These are phyloP conservation scores for Lagenidium sp. DNA, from an alignment of 352 stramenopile species.

Conservation along the genomic window DNA sequence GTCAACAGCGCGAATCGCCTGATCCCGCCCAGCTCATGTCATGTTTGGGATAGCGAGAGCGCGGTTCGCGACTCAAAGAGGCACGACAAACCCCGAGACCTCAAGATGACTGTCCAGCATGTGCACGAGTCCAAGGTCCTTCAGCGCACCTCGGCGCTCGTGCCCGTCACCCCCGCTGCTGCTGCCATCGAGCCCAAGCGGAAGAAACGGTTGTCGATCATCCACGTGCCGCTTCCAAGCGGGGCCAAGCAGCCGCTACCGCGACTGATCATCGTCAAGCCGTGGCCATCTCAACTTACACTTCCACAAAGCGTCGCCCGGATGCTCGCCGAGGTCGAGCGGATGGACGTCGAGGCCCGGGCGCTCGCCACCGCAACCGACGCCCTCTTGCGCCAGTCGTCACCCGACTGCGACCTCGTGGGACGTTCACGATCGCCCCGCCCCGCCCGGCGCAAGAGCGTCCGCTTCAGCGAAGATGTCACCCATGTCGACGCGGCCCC, in stretches of 20 bases:
- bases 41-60: no score
- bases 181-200: no score
- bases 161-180: background rate
- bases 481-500: constrained; percentile 2
- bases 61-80: no score
- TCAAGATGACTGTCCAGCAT: no score
- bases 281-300: constrained; percentile 9
- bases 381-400: constrained; percentile 9
- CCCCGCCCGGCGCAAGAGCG: constrained; percentile 3
- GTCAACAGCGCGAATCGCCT: no score
- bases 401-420: no score
- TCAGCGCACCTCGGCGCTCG: background rate
- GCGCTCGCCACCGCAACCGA: constrained; percentile 11
- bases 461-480: constrained; percentile 7
- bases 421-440: no score
- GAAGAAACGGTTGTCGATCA: background rate
- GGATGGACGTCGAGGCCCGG: constrained; percentile 18
- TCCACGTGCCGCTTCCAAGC: constrained; percentile 1
- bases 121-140: background rate
- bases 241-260: constrained; percentile 3
- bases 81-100: background rate
- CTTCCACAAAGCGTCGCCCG: constrained; percentile 9
- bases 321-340: constrained; percentile 21
- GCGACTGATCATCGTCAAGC: constrained; percentile 12
- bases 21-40: no score